Evolutionary conservation across 1,139 yeast species (phyloP), one percentile per base, ranked within the genome.

Genomic region (Hemisphaericaspora xylanilytica): DNA sequence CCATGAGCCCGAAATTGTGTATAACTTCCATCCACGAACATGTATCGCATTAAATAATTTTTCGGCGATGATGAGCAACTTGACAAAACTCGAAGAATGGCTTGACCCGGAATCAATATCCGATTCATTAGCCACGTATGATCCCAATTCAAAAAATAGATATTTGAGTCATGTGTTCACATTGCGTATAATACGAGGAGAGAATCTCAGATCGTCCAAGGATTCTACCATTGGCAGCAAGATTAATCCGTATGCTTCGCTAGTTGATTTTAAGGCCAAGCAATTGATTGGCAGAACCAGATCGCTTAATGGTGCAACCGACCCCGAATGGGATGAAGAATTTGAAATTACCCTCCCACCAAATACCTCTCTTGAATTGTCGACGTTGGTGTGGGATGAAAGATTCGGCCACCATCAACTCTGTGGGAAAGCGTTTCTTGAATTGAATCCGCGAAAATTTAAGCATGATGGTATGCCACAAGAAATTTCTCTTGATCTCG

Each of bases 291-390:
- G 87, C 4, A 79, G 78, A 48, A 89, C 97, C 0, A 72, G 88
- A 51, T 73, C 82, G 0, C 67, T 85, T 7, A 68, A 71, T 32
- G 78, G 77, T 40, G 78, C 81, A 5, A 63, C 76, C 26, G 81
- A 81, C 50, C 97, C 97, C 0, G 79, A 75, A 18, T 92, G 96
- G 95, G 87, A 87, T 52, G 97, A 92, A 64, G 86, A 83, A 41
- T 85, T 86, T 55, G 96, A 89, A 54, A 60, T 85, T 28, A 67
- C 69, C 3, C 49, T 67, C 11, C 58, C 65, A 3, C 73, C 76
- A 3, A 61, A 69, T 33, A 64, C 76, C 1, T 43, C 58, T 3
- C 52, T 68, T 13, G 67, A 75, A 1, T 52, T 86, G 2, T 73
- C 79, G 0, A 73, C 79, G 1, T 81, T 85, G 1, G 80, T 87